Evolutionary conservation across 345 rosid species (phyloP).

Genomic region (Anacardium occidentale): DNA sequence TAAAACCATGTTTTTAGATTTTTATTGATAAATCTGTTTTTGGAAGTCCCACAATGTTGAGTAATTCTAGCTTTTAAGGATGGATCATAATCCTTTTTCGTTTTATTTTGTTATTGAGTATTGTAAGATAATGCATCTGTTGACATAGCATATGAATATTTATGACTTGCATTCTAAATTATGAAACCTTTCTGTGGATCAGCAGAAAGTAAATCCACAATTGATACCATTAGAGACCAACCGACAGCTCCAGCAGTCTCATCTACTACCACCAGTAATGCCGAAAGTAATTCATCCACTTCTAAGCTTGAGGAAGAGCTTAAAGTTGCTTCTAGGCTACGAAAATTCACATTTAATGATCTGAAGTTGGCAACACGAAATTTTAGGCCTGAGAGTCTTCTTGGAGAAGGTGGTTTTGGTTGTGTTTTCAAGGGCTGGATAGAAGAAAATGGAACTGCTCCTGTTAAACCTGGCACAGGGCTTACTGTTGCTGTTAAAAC

Average conservation of each 20-base stretch:
- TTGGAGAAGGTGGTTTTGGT: slow-evolving; percentile 99
- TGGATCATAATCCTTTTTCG: background rate
- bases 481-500: slow-evolving; percentile 97
- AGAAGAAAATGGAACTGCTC: slow-evolving; percentile 97
- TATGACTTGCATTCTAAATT: slow-evolving; percentile 17
- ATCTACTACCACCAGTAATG: slow-evolving; percentile 76
- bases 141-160: background rate
- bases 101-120: background rate
- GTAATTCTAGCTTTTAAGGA: background rate
- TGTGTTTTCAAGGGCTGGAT: slow-evolving; percentile 97
- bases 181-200: slow-evolving; percentile 23
- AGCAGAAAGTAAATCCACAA: slow-evolving; percentile 68
- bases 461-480: slow-evolving; percentile 96
- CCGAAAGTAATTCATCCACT: slow-evolving; percentile 80
- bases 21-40: background rate
- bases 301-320: slow-evolving; percentile 87
- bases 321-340: slow-evolving; percentile 67
- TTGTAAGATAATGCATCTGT: background rate
- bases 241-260: slow-evolving; percentile 56
- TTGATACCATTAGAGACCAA: slow-evolving; percentile 71
- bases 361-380: slow-evolving; percentile 91
- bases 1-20: background rate
- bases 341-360: slow-evolving; percentile 87
- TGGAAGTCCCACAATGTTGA: background rate
- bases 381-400: slow-evolving; percentile 94